A percentile compares a stretch with the other conserved stretches of the same genome.
phyloP scores from a whole-genome alignment of 164 flowering plant species.

The Vitis labrusca region DNA sequence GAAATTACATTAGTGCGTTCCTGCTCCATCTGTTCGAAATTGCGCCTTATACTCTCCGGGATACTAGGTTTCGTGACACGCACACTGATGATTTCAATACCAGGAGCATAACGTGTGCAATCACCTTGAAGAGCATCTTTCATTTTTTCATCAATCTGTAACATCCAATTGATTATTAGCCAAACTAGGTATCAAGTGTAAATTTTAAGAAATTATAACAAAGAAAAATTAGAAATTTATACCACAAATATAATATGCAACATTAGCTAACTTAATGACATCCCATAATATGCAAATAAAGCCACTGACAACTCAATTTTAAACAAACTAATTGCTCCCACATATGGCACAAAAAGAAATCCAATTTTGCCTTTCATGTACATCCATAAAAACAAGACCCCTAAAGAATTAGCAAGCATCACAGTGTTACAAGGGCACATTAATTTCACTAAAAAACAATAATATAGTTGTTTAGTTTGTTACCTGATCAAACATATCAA shows the following conservation, averaged over 20 bases:
- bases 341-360: neutral
- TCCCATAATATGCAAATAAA: neutral
- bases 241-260: neutral
- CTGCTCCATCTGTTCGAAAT: constrained; percentile 95
- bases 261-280: neutral
- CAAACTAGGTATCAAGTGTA: neutral
- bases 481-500: constrained; percentile 96
- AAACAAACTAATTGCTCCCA: too few relatives aligned
- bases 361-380: neutral
- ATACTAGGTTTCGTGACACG: constrained; percentile 93
- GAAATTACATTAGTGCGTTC: constrained; percentile 80
- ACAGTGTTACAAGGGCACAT: too few relatives aligned
- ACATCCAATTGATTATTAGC: neutral
- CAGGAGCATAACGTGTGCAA: constrained; percentile 96
- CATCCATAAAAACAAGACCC: too few relatives aligned
- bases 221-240: neutral
- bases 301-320: too few relatives aligned
- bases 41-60: constrained; percentile 70
- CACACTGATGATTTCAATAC: constrained; percentile 85
- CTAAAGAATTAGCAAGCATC: too few relatives aligned
- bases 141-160: constrained; percentile 96
- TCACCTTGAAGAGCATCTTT: constrained; percentile 93
- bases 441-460: neutral
- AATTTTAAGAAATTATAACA: neutral
- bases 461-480: constrained; percentile 9